Percentiles rank a stretch among this genome's conserved stretches.
phyloP scores from a whole-genome alignment of 2,329 filamentous ascomycete species.

The Myotisia sp. region DNA sequence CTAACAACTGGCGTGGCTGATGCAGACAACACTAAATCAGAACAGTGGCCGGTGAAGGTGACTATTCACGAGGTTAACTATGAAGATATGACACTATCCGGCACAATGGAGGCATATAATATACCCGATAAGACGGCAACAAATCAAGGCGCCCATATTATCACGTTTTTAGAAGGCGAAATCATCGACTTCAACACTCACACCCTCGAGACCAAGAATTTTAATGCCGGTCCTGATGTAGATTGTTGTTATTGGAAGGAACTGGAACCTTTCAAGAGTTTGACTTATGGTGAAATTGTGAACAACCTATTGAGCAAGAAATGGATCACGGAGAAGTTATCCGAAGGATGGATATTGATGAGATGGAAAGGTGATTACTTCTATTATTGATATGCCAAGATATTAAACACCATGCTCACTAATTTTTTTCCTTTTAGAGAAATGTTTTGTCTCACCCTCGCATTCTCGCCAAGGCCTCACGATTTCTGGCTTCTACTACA shows the following conservation, averaged over 20 bases:
- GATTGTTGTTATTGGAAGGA: constrained; percentile 37
- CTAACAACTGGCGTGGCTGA: constrained; percentile 13
- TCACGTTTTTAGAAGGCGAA: constrained; percentile 49
- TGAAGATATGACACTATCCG: constrained; percentile 46
- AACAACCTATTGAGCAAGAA: constrained; percentile 31
- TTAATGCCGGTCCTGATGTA: constrained; percentile 32
- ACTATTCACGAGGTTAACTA: constrained; percentile 50
- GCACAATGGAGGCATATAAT: constrained; percentile 58
- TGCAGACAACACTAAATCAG: constrained; percentile 26
- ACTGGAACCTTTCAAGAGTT: constrained; percentile 33
- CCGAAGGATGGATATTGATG: constrained; percentile 36
- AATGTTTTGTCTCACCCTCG: constrained; percentile 35
- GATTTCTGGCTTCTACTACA: constrained; percentile 39
- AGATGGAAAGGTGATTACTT: constrained; percentile 34
- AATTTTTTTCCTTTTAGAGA: constrained; percentile 18
- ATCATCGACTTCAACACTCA: constrained; percentile 49
- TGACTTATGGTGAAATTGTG: constrained; percentile 32
- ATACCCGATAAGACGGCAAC: constrained; percentile 41
- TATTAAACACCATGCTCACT: not conserved
- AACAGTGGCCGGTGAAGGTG: constrained; percentile 54
- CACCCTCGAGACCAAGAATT: constrained; percentile 34
- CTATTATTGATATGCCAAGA: not conserved
- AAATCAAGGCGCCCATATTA: constrained; percentile 36
- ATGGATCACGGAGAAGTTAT: constrained; percentile 30
- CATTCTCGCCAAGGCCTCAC: constrained; percentile 34